Evolutionary conservation across 768 basidiomycete species (phyloP).

Genomic region (button mushroom (Agaricus bisporus)): DNA sequence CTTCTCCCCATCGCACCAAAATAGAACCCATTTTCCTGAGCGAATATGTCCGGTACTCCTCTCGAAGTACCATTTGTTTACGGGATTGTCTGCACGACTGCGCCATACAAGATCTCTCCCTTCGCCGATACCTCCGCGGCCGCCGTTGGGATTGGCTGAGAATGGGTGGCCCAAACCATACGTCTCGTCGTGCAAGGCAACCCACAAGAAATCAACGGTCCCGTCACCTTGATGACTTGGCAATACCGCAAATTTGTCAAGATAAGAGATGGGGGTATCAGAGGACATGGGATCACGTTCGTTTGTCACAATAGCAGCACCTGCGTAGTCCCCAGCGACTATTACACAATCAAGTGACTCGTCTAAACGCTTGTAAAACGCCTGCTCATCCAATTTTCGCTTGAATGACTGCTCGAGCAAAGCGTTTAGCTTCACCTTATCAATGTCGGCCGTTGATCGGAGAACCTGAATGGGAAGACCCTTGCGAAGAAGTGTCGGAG

Average conservation of each 20-base stretch:
- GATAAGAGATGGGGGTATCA: conserved; percentile 65
- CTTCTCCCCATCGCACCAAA: conserved; percentile 98
- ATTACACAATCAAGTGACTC: conserved; percentile 83
- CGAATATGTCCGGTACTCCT: conserved; percentile 87
- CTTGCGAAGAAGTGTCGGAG: conserved; percentile 87
- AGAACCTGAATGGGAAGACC: conserved; percentile 85
- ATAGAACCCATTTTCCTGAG: conserved; percentile 85
- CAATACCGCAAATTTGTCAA: conserved; percentile 97
- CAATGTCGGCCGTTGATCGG: conserved; percentile 61
- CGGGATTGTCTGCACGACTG: conserved; percentile 85
- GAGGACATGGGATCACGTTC: conserved; percentile 34
- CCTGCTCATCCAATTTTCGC: conserved; percentile 57
- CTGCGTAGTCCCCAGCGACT: conserved; percentile 91
- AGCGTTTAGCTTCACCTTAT: conserved; percentile 66
- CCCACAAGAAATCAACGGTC: conserved; percentile 99
- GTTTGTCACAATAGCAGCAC: conserved; percentile 89
- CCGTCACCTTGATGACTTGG: conserved; percentile 96
- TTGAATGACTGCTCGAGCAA: conserved; percentile 87
- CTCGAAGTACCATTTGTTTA: conserved; percentile 99
- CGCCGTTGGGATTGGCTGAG: conserved; percentile 93
- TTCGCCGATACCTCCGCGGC: conserved; percentile 81
- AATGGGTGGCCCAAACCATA: conserved; percentile 93
- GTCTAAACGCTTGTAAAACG: conserved; percentile 79
- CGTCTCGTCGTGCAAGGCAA: conserved; percentile 95
- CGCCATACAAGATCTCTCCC: conserved; percentile 98